Conservation (phyloP, 139 green algal genomes). For the Coelastrella sp. region DNA sequence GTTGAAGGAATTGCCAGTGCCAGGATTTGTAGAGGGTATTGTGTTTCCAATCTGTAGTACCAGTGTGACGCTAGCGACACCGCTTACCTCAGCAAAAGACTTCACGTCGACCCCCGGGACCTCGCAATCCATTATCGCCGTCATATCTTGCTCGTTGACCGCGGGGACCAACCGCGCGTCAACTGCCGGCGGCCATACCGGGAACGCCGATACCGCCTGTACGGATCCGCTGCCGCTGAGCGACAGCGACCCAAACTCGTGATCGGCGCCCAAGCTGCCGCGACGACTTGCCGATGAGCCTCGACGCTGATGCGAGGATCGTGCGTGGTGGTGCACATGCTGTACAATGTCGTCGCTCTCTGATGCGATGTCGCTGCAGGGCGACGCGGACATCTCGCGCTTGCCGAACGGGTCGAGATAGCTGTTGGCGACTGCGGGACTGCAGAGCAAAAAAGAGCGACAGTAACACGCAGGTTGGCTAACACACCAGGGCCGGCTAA, state of each 20-base stretch:
- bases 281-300: background rate
- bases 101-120: background rate
- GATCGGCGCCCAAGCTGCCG: background rate
- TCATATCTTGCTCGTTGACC: background rate
- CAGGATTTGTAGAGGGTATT: too few species aligned
- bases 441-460: background rate
- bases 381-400: too few species aligned
- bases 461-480: background rate
- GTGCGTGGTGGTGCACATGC: too few species aligned
- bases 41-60: too few species aligned
- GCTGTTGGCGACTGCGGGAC: background rate
- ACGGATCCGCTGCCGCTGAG: too few species aligned
- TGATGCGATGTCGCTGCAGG: too few species aligned
- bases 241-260: too few species aligned
- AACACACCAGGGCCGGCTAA: background rate
- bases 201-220: background rate
- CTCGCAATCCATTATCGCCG: background rate
- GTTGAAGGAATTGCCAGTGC: too few species aligned
- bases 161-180: background rate
- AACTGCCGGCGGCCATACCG: background rate
- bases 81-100: constrained; percentile 19
- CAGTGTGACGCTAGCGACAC: background rate
- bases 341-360: too few species aligned
- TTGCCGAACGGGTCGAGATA: too few species aligned
- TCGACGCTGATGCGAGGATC: background rate